phyloP scores from a whole-genome alignment of 164 flowering plant species.

The Taxillus chinensis region DNA sequence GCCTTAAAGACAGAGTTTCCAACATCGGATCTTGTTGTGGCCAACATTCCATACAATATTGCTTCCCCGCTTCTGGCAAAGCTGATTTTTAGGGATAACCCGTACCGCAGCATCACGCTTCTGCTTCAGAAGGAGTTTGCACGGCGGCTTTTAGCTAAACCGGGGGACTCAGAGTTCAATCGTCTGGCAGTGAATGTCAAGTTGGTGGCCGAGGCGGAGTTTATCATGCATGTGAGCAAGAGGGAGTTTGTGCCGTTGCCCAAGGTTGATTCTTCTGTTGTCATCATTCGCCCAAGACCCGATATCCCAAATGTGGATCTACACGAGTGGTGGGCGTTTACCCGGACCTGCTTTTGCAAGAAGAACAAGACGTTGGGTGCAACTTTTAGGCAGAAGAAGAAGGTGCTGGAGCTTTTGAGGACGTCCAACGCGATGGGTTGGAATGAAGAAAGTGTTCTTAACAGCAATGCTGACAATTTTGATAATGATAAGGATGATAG shows the following conservation, averaged over 20 bases:
- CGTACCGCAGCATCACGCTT: slow-evolving; percentile 68
- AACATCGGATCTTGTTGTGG: slow-evolving; percentile 68
- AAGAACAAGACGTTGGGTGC: slow-evolving; percentile 93
- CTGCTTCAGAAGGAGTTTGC: slow-evolving; percentile 94
- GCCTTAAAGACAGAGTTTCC: slow-evolving; percentile 78
- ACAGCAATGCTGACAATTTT: neutral
- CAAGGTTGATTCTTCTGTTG: slow-evolving; percentile 84
- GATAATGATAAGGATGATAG: slow-evolving; percentile 15
- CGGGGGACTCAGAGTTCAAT: slow-evolving; percentile 77
- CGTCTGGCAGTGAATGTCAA: slow-evolving; percentile 85
- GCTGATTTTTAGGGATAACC: slow-evolving; percentile 38
- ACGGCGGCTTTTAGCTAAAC: slow-evolving; percentile 62
- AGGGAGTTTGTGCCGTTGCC: slow-evolving; percentile 82
- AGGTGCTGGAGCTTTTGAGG: slow-evolving; percentile 48
- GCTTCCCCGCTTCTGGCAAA: slow-evolving; percentile 79
- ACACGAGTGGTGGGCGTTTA: slow-evolving; percentile 81
- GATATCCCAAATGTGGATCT: slow-evolving; percentile 57
- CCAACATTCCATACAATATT: slow-evolving; percentile 82
- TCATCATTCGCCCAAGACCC: slow-evolving; percentile 50
- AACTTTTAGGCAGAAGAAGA: slow-evolving; percentile 82
- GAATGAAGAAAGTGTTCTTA: slow-evolving; percentile 5
- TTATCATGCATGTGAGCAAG: slow-evolving; percentile 84
- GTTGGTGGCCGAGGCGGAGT: slow-evolving; percentile 70
- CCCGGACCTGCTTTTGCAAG: slow-evolving; percentile 68
- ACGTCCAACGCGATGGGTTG: slow-evolving; percentile 15